Conservation (phyloP, 768 basidiomycete species). For the Dioszegia hungarica region DNA sequence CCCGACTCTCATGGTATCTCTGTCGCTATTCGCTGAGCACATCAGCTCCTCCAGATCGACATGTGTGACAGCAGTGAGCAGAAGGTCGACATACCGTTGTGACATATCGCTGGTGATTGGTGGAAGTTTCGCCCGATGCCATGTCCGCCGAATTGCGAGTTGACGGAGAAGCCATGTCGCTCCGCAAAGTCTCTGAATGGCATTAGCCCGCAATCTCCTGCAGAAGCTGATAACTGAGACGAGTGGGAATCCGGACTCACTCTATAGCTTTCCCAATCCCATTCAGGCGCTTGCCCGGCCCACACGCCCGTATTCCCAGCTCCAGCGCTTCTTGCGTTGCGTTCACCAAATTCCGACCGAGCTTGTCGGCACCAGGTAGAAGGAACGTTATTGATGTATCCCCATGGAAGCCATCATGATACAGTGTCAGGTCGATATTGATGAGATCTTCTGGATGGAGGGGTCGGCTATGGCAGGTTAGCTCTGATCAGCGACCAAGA, state of each 20-base stretch:
- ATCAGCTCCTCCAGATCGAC: not conserved
- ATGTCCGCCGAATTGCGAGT: constrained; percentile 72
- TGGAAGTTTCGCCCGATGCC: constrained; percentile 82
- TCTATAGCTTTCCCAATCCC: constrained; percentile 67
- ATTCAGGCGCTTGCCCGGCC: constrained; percentile 64
- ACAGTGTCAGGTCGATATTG: constrained; percentile 83
- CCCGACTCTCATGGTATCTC: constrained; percentile 73
- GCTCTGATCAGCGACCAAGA: no score
- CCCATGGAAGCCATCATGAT: constrained; percentile 76
- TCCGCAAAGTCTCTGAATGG: constrained; percentile 30
- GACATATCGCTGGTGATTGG: constrained; percentile 73
- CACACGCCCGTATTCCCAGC: constrained; percentile 68
- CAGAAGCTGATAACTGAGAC: no score
- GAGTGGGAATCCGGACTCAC: constrained; percentile 21
- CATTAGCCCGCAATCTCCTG: not conserved
- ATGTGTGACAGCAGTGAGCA: not conserved
- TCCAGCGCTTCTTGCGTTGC: constrained; percentile 63
- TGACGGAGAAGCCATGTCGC: constrained; percentile 59
- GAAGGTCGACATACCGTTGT: constrained; percentile 57
- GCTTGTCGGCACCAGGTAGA: constrained; percentile 71
- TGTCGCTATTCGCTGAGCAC: constrained; percentile 68
- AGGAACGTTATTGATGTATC: constrained; percentile 82
- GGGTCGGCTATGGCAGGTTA: constrained; percentile 59
- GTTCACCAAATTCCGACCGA: constrained; percentile 62
- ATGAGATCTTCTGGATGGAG: constrained; percentile 79